A percentile compares a stretch with the other conserved stretches of the same genome.
Conservation (phyloP, 2,329 filamentous ascomycete genomes). For the Aspergillus sp. region DNA sequence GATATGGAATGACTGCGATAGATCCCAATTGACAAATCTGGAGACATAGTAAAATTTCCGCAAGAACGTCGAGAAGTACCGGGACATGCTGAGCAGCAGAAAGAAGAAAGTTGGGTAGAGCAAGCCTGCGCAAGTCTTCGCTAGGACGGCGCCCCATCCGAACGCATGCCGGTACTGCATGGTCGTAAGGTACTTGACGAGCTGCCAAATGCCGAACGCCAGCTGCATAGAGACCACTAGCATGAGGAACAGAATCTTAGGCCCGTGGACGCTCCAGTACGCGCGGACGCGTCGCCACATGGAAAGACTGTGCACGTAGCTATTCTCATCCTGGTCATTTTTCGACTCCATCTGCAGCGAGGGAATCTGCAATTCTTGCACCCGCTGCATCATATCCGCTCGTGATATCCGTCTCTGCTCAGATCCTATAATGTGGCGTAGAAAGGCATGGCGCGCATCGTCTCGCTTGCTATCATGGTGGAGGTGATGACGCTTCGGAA, state of each 20-base stretch:
- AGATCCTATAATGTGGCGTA: conserved; percentile 1
- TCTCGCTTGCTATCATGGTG: conserved; percentile 4
- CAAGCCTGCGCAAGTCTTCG: not conserved
- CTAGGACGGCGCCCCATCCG: conserved; percentile 1
- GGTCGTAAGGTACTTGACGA: conserved; percentile 4
- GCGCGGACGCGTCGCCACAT: not conserved
- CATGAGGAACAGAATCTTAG: not conserved
- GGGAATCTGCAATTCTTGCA: conserved; percentile 1
- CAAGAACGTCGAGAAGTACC: not conserved
- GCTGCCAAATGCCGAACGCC: conserved; percentile 4
- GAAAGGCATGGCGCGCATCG: conserved; percentile 1
- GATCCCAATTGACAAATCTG: conserved; percentile 1
- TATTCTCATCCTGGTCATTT: conserved; percentile 1
- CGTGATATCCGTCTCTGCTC: conserved; percentile 1
- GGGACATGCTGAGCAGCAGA: not conserved
- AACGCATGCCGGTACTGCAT: conserved; percentile 2
- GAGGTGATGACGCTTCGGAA: conserved; percentile 1
- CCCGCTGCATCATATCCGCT: not conserved
- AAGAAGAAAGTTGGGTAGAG: conserved; percentile 1
- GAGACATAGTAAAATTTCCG: conserved; percentile 3
- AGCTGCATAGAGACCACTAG: conserved; percentile 4
- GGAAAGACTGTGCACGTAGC: conserved; percentile 3
- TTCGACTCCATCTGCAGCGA: not conserved
- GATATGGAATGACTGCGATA: conserved; percentile 1
- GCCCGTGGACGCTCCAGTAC: conserved; percentile 5